Base-by-base conservation (phyloP, 495 filamentous ascomycete species). In the Hypoxylon rickii region DNA sequence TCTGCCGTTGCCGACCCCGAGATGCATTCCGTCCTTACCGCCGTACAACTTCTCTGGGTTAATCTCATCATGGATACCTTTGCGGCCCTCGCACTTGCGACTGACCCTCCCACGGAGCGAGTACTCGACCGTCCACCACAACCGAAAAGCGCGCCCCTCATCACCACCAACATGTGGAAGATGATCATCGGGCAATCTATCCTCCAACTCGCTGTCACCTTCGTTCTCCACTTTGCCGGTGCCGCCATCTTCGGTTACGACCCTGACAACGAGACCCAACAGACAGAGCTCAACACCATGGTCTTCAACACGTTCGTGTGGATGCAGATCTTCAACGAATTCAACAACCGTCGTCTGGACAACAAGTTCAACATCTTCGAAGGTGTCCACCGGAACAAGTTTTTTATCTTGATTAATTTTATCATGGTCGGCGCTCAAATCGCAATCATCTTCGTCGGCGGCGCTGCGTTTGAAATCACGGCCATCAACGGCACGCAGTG, bases 11-110 rank as follows among this genome's bases (percentile, higher is more conserved):
- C 85, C 4, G 86, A 80, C 62, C 58, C 60, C 1, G 71, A 82
- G 0, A 81, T 91, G 66, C 73, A 83, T 37, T 89, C 89, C 2
- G 88, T 94, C 3, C 81, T 96, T 46, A 92, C 85, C 3, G 87
- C 90, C 16, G 89, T 94, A 2, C 90, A 96, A 67, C 80, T 96
- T 38, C 80, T 96, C 19, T 96, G 90, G 90, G 88, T 96, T 33
- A 95, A 96, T 67, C 73, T 96, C 36, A 94, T 96, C 67, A 94
- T 95, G 90, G 91, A 96, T 64, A 94, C 90, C n/a, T 90, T 96
- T 62, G 91, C 90, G 3, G 90, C 91, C n/a, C 83, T 96, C 43
- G 91, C 90, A n/a, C 76, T 95, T 22, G 90, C 91, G 12, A 95
- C 90, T 1, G 91, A 96, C 68, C 85, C 88, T 4, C 89, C 91